Base-by-base conservation (phyloP, 2,329 filamentous ascomycete genomes). In the Neopestalotiopsis rosae region DNA sequence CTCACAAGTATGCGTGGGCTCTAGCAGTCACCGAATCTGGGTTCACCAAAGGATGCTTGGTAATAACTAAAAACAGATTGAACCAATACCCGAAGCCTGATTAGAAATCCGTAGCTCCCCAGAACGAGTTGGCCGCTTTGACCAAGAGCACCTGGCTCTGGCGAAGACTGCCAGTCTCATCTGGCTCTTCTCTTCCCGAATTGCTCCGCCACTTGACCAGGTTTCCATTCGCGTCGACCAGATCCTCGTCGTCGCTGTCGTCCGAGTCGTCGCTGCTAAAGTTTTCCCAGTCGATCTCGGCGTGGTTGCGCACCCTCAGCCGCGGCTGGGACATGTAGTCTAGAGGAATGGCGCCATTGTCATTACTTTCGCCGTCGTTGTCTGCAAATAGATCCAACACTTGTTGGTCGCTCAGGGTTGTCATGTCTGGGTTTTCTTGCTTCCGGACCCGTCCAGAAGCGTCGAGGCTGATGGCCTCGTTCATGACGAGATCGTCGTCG, bases 401-500 rank as follows among this genome's bases (percentile, higher is more conserved):
- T 34, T 49, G 62, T 38, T 65, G 32, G 13, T 65, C 62, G 62
- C 38, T 65, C 3, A 65, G 42, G 13, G 20, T 12, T 7, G 40
- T 30, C 12, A 24, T 9, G 20, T 62, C 17, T 4, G 24, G 9
- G 9, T 28, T 20, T 40, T 17, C 7, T 20, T 40, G 28, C n/a
- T 40, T 20, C 4, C 61, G 13, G 38, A 9, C 5, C 38, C 61
- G 14, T 59, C 59, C 20, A 12, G 62, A 30, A 9, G 7, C 7
- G n/a, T 49, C 62, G 20, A 64, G 38, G 38, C 24, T 30, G 6
- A 64, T 32, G 40, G 61, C 61, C 42, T 52, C 61, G 40, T 64
- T 64, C 61, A 64, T 64, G 32, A 42, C 61, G 7, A 64, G 61
- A 17, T 64, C 61, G 14, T 52, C 61, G 30, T 64, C 61, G 40